A percentile compares a stretch with the other conserved stretches of the same genome.
phyloP scores from a whole-genome alignment of 108 stramenopile species.

The Fistulifera solaris region DNA sequence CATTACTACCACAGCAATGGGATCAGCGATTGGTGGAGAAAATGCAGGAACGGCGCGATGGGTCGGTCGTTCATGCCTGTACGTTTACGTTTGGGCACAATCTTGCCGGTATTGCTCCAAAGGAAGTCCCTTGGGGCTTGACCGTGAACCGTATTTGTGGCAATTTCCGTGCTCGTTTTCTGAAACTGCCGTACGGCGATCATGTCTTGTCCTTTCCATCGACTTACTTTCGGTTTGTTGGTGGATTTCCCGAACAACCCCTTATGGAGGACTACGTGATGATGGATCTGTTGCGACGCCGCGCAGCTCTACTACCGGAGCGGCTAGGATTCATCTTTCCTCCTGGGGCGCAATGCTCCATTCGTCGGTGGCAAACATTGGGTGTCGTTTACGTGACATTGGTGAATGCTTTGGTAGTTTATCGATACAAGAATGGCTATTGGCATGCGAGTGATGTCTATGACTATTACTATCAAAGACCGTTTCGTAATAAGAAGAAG shows the following conservation, averaged over 20 bases:
- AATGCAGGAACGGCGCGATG: not conserved
- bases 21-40: slow-evolving; percentile 26
- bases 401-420: slow-evolving; percentile 53
- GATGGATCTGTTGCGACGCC: slow-evolving; percentile 48
- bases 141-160: not conserved
- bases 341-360: slow-evolving; percentile 46
- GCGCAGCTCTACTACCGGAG: slow-evolving; percentile 23
- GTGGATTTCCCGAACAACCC: slow-evolving; percentile 75
- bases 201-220: slow-evolving; percentile 65
- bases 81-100: slow-evolving; percentile 74
- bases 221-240: slow-evolving; percentile 49
- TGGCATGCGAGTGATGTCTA: not conserved
- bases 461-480: slow-evolving; percentile 3
- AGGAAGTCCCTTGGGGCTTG: slow-evolving; percentile 36
- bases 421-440: slow-evolving; percentile 30
- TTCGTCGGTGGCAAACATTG: slow-evolving; percentile 77
- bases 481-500: not conserved
- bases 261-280: slow-evolving; percentile 89
- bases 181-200: slow-evolving; percentile 82
- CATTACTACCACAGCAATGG: slow-evolving; percentile 44
- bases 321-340: slow-evolving; percentile 38
- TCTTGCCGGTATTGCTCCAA: slow-evolving; percentile 49
- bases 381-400: slow-evolving; percentile 62
- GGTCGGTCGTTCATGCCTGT: slow-evolving; percentile 28
- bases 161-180: slow-evolving; percentile 39